Percentiles rank a stretch among this genome's conserved stretches.
Evolutionary conservation across 768 basidiomycete species (phyloP).

Genomic region (Cyclocybe aegerita): DNA sequence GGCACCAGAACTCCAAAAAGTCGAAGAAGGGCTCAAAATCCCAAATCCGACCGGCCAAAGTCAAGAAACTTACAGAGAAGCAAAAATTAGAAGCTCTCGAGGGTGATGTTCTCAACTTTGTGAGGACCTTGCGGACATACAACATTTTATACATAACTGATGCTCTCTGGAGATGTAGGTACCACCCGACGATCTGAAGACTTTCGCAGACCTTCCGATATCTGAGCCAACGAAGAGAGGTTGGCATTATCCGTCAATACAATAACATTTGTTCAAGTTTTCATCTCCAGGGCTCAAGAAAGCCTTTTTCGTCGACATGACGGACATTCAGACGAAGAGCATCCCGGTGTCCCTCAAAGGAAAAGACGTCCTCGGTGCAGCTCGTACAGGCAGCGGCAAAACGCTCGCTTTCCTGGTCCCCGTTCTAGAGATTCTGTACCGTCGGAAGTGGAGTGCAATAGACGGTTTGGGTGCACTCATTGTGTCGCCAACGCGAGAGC

Average conservation of each 20-base stretch:
- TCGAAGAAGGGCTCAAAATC: conserved; percentile 19
- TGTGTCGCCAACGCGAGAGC: conserved; percentile 91
- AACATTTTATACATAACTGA: background rate
- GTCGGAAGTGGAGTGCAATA: conserved; percentile 89
- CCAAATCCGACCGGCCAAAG: conserved; percentile 24
- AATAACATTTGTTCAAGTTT: background rate
- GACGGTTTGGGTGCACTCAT: conserved; percentile 92
- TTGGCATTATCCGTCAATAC: conserved; percentile 17
- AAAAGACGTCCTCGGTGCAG: conserved; percentile 95
- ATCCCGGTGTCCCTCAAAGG: conserved; percentile 91
- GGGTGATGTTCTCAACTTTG: conserved; percentile 46
- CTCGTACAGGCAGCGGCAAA: conserved; percentile 94
- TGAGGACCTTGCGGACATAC: conserved; percentile 23
- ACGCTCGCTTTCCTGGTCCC: conserved; percentile 96
- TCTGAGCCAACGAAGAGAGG: conserved; percentile 77
- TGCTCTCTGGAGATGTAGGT: conserved; percentile 36
- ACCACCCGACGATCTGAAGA: conserved; percentile 46
- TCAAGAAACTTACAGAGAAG: conserved; percentile 45
- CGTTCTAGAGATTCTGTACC: conserved; percentile 84
- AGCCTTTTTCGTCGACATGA: conserved; percentile 83
- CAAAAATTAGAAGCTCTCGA: conserved; percentile 53
- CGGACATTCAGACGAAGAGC: conserved; percentile 88
- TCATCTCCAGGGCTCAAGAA: conserved; percentile 71
- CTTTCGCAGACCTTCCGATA: conserved; percentile 77
- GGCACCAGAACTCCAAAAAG: conserved; percentile 16